Percentiles rank a stretch among this genome's conserved stretches.
Evolutionary conservation across 225 moss, liverwort and hornwort species (phyloP).

Genomic region (Thuidium tamariscinum): DNA sequence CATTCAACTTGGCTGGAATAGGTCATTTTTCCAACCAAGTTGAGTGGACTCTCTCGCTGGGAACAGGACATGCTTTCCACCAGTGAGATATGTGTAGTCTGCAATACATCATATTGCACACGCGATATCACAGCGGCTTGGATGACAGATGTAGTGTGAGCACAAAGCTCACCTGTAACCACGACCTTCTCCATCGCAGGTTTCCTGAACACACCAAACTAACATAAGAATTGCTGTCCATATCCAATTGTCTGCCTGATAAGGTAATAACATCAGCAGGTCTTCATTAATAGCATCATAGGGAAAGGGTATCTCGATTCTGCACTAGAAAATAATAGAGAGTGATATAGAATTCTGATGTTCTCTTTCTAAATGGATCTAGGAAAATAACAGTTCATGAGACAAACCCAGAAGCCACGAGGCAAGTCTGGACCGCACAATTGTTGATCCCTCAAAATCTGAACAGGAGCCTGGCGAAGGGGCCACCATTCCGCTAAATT

Average conservation of each 20-base stretch:
- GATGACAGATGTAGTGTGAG: not conserved
- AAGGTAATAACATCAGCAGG: not conserved
- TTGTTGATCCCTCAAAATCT: conserved; percentile 13
- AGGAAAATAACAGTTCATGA: not conserved
- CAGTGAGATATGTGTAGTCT: not conserved
- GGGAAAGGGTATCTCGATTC: not conserved
- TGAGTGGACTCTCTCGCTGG: not conserved
- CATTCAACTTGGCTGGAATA: not conserved
- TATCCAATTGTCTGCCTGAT: not conserved
- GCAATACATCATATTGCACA: not conserved
- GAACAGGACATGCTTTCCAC: not conserved
- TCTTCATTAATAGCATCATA: not conserved
- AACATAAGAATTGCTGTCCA: not conserved
- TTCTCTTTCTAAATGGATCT: not conserved
- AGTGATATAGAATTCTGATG: not conserved
- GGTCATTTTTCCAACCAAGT: not conserved
- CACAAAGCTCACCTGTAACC: conserved; percentile 61
- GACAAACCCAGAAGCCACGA: conserved; percentile 37
- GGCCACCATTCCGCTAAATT: conserved; percentile 70
- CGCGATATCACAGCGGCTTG: not conserved
- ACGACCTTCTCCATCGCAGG: conserved; percentile 51
- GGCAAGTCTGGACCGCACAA: conserved; percentile 42
- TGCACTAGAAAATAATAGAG: not conserved
- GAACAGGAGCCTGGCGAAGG: conserved; percentile 22
- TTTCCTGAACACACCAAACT: conserved; percentile 37